These are phyloP conservation scores for Apiotrichum sp. DNA, from an alignment of 1,284 basidiomycete genomes.

Conservation along the genomic window DNA sequence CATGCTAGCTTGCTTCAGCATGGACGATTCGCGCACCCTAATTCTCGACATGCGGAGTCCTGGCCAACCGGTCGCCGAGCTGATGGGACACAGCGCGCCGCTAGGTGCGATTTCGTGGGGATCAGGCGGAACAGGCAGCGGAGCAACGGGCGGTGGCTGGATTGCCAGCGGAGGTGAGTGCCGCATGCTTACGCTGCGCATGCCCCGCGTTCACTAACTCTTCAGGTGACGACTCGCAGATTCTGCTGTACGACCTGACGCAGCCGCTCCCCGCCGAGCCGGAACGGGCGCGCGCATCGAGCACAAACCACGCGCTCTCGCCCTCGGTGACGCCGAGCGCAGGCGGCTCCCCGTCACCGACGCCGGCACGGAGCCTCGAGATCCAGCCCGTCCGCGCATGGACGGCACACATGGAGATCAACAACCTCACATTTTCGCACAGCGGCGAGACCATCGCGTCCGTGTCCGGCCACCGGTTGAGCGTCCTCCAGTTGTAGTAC, in stretches of 20 bases:
- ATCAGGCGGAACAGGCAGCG: slow-evolving; percentile 43
- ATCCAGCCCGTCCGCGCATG: slow-evolving; percentile 76
- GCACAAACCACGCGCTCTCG: slow-evolving; percentile 13
- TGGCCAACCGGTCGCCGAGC: slow-evolving; percentile 84
- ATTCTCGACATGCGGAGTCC: slow-evolving; percentile 92
- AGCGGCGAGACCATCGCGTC: slow-evolving; percentile 84
- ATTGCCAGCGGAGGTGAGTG: slow-evolving; percentile 71
- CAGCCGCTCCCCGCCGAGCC: slow-evolving; percentile 29
- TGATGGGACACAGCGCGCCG: slow-evolving; percentile 63
- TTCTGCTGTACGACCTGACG: slow-evolving; percentile 78
- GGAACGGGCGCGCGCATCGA: neutral
- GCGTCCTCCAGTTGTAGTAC: slow-evolving; percentile 58
- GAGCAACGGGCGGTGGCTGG: slow-evolving; percentile 61
- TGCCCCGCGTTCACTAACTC: too few species aligned
- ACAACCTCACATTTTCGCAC: slow-evolving; percentile 69
- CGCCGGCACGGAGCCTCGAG: slow-evolving; percentile 40
- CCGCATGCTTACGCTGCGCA: too few species aligned
- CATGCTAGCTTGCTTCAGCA: slow-evolving; percentile 46
- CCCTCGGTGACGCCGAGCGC: slow-evolving; percentile 52
- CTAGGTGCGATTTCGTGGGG: slow-evolving; percentile 87
- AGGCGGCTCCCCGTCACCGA: slow-evolving; percentile 55
- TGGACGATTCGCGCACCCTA: slow-evolving; percentile 78
- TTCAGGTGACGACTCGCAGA: slow-evolving; percentile 81
- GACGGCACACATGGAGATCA: slow-evolving; percentile 69
- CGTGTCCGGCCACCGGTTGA: slow-evolving; percentile 74